Base-by-base conservation (phyloP, 257 asterid species). In the Solanum chiquidenum region DNA sequence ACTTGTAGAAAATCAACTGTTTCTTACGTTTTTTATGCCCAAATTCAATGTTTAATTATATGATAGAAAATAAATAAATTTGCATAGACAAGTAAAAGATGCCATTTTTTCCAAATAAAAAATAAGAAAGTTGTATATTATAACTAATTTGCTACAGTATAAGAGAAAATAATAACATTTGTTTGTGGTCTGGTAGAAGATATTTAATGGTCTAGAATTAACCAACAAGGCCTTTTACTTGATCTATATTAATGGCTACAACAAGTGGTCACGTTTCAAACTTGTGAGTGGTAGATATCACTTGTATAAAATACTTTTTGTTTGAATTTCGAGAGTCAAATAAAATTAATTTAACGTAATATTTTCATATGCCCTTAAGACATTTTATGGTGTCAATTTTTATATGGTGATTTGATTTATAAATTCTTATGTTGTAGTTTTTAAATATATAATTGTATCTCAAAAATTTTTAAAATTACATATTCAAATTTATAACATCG, bases 181-280 rank as follows among this genome's bases (percentile, higher is more conserved):
- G 14, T 75, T 75, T 86, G 49, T 76, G 23, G 42, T 38, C 64
- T 25, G 40, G 40, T 55, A 1, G 66, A 40, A 12, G 38, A 23
- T 49, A 42, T 55, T 83, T 73, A 37, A 44, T 73, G 91, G 87
- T 73, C 18, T 69, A 13, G 9, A 73, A 71, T 86, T 13, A 80
- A 29, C 83, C 89, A 89, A 42, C 91, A 71, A 86, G 88, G 86
- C 77, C 79, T 34, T 80, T 8, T 35, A 34, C 6, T 3, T 89
- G 23, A 9, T 72, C 31, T 6, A 58, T 9, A 40, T 72, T 31
- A 33, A 40, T 33, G 40, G 12, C 37, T 83, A 52, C 37, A 55
- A 46, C 68, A 62, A 40, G 77, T 76, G 10, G 35, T 25, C 66
- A 25, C 13, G 52, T 42, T 69, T 66, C 40, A 69, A 71, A 69